Evolutionary conservation across 305 asterid species (phyloP).

Genomic region (Caryopteris hybrid): DNA sequence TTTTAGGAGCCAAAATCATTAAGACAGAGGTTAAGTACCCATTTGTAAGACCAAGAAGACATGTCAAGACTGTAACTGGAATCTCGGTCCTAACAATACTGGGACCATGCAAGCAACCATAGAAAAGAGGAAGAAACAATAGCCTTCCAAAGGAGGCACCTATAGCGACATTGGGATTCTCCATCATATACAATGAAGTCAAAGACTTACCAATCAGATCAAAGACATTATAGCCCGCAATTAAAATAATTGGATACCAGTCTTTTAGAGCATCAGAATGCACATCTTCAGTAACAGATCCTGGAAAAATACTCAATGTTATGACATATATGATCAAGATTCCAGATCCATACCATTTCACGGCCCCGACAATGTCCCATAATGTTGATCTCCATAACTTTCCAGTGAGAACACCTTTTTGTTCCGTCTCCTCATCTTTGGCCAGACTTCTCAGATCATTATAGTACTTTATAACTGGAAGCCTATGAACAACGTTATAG

Average conservation of each 20-base stretch:
- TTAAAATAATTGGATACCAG: slow-evolving; percentile 81
- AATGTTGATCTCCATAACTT: slow-evolving; percentile 61
- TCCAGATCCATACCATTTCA: slow-evolving; percentile 82
- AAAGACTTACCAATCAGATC: slow-evolving; percentile 73
- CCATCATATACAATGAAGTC: slow-evolving; percentile 57
- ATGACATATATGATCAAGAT: slow-evolving; percentile 53
- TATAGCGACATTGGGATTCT: slow-evolving; percentile 57
- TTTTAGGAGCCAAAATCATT: slow-evolving; percentile 73
- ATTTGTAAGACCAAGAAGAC: slow-evolving; percentile 84
- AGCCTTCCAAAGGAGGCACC: slow-evolving; percentile 64
- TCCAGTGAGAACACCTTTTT: slow-evolving; percentile 57
- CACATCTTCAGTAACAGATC: slow-evolving; percentile 86
- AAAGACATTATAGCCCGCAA: slow-evolving; percentile 68
- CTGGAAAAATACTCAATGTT: slow-evolving; percentile 81
- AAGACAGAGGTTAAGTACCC: slow-evolving; percentile 74
- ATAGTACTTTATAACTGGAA: slow-evolving; percentile 74
- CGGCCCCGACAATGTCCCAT: slow-evolving; percentile 61
- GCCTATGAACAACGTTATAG: slow-evolving; percentile 66
- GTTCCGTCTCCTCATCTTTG: slow-evolving; percentile 58
- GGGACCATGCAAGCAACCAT: slow-evolving; percentile 83
- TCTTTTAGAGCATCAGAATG: slow-evolving; percentile 67
- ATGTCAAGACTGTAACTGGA: slow-evolving; percentile 69
- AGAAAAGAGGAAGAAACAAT: slow-evolving; percentile 78
- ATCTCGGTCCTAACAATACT: slow-evolving; percentile 61
- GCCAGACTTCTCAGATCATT: slow-evolving; percentile 62